Evolutionary conservation across 805 yeast species (phyloP).

Genomic region (Osmozyma mogii): DNA sequence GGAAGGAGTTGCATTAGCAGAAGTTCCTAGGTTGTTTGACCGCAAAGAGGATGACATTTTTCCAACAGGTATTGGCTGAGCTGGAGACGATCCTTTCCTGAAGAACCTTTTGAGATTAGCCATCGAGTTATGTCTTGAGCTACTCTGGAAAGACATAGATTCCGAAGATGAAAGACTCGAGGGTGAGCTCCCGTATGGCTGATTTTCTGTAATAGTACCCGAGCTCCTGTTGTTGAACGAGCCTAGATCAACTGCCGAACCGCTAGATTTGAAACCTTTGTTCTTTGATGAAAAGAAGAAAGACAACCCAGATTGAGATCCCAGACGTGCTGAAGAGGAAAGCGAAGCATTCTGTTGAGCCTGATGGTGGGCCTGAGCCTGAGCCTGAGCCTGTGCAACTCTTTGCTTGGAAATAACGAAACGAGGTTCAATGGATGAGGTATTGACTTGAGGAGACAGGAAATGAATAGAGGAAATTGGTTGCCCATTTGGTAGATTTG

Average conservation of each 20-base stretch:
- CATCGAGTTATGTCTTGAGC: conserved; percentile 66
- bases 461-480: conserved; percentile 55
- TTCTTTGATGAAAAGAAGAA: conserved; percentile 39
- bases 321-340: conserved; percentile 25
- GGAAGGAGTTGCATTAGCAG: conserved; percentile 10
- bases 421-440: conserved; percentile 68
- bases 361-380: conserved; percentile 18
- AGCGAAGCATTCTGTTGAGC: conserved; percentile 24
- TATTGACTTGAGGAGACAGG: conserved; percentile 57
- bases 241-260: conserved; percentile 14
- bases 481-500: conserved; percentile 50
- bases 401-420: conserved; percentile 78
- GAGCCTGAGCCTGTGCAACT: conserved; percentile 47
- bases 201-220: conserved; percentile 31
- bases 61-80: conserved; percentile 13
- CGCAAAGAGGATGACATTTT: conserved; percentile 19
- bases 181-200: conserved; percentile 19
- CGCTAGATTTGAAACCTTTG: conserved; percentile 23
- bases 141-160: conserved; percentile 14
- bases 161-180: conserved; percentile 17
- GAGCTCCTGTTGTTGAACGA: conserved; percentile 36
- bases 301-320: conserved; percentile 42
- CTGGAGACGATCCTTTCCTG: conserved; percentile 33
- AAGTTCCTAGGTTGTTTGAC: conserved; percentile 6
- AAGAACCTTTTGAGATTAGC: conserved; percentile 71